phyloP scores from a whole-genome alignment of 345 rosid genomes.

The Theobroma cacao region DNA sequence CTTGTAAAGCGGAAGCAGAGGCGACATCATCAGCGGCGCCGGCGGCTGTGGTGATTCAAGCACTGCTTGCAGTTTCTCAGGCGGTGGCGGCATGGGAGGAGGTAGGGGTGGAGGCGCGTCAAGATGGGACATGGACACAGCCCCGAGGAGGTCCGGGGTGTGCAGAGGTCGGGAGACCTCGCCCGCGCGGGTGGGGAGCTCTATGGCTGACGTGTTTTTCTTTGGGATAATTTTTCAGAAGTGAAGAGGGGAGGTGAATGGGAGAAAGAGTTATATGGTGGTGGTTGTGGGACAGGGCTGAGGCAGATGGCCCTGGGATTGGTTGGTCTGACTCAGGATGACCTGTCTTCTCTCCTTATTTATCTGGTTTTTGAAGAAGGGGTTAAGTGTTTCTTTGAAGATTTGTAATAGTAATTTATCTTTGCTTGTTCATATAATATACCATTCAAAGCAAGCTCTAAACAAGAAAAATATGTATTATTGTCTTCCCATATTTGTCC shows the following conservation, averaged over 20 bases:
- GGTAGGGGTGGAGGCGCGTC: slow-evolving; percentile 7
- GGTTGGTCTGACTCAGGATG: slow-evolving; percentile 16
- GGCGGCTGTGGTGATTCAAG: neutral
- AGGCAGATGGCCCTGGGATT: slow-evolving; percentile 2
- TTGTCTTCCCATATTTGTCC: neutral
- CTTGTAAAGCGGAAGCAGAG: slow-evolving; percentile 48
- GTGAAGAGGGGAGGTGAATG: neutral
- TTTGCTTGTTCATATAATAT: neutral
- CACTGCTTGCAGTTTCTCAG: neutral
- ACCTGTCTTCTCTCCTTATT: slow-evolving; percentile 14
- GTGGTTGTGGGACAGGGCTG: slow-evolving; percentile 19
- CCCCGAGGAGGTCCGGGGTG: slow-evolving; percentile 25
- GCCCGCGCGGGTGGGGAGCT: slow-evolving; percentile 28
- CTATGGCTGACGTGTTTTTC: slow-evolving; percentile 36
- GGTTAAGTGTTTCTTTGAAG: neutral
- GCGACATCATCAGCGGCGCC: neutral
- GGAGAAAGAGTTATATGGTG: slow-evolving; percentile 9
- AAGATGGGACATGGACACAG: slow-evolving; percentile 25
- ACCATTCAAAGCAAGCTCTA: neutral
- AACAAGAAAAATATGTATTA: neutral
- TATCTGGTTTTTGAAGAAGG: neutral
- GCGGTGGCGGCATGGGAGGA: neutral
- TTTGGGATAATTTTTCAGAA: neutral
- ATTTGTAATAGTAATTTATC: neutral
- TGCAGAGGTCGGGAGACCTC: slow-evolving; percentile 44